Evolutionary conservation across 2,329 filamentous ascomycete genomes (phyloP).

Genomic region (Hymenoscyphus infarciens): DNA sequence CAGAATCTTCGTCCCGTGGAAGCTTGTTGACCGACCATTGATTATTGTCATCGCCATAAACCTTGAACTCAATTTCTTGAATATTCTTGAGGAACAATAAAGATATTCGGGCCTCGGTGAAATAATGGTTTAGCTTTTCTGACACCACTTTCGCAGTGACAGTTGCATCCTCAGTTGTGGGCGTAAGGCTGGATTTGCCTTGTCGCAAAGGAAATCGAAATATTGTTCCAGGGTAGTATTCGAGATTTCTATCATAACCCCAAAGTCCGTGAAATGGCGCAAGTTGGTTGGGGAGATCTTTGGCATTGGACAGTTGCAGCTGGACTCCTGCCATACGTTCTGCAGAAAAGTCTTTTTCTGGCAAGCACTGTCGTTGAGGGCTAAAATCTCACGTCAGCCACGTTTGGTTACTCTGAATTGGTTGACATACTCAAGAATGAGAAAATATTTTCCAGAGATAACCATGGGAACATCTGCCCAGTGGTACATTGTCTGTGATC

Average conservation of each 20-base stretch:
- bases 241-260: constrained; percentile 21
- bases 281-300: constrained; percentile 24
- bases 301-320: constrained; percentile 21
- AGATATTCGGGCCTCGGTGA: constrained; percentile 28
- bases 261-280: constrained; percentile 27
- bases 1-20: not conserved
- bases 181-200: constrained; percentile 1
- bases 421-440: constrained; percentile 35
- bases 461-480: constrained; percentile 37
- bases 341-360: constrained; percentile 18
- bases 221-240: constrained; percentile 29
- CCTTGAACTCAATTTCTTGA: constrained; percentile 21
- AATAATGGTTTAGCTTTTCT: constrained; percentile 22
- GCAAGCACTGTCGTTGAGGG: constrained; percentile 30
- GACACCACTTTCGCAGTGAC: constrained; percentile 9
- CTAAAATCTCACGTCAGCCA: constrained; percentile 13
- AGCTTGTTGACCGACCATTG: constrained; percentile 23
- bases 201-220: constrained; percentile 30
- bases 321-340: constrained; percentile 27
- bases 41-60: constrained; percentile 14
- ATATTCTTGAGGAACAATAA: constrained; percentile 28
- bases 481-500: constrained; percentile 38
- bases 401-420: not conserved
- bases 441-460: constrained; percentile 33
- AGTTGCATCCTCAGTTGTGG: constrained; percentile 15